A percentile compares a stretch with the other conserved stretches of the same genome.
phyloP scores from a whole-genome alignment of 2,329 filamentous ascomycete genomes.

The Fusarium tuaranense region DNA sequence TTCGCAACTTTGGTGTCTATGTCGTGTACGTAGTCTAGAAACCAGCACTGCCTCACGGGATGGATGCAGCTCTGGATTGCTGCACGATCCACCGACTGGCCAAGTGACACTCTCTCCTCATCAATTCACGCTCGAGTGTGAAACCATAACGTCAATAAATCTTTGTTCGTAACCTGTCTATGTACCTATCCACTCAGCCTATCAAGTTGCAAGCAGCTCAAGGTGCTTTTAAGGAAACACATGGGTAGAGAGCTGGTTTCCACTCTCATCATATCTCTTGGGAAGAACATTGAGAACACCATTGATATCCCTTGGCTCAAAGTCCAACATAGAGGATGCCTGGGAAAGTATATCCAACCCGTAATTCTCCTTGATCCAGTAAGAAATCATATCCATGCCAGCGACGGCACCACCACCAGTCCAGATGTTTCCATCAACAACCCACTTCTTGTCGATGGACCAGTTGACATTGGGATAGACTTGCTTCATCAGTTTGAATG shows the following conservation, averaged over 20 bases:
- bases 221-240: slow-evolving; percentile 7
- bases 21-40: neutral
- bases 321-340: slow-evolving; percentile 44
- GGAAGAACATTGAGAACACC: slow-evolving; percentile 46
- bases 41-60: neutral
- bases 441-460: slow-evolving; percentile 57
- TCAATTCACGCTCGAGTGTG: no score
- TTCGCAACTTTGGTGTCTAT: neutral
- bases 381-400: slow-evolving; percentile 58
- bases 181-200: neutral
- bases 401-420: slow-evolving; percentile 58
- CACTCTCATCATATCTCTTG: slow-evolving; percentile 42
- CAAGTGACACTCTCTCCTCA: no score
- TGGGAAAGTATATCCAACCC: slow-evolving; percentile 44
- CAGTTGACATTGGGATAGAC: slow-evolving; percentile 56
- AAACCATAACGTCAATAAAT: neutral
- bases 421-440: slow-evolving; percentile 60
- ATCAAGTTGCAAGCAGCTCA: neutral
- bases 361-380: slow-evolving; percentile 53
- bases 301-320: slow-evolving; percentile 50
- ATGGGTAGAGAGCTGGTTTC: slow-evolving; percentile 46
- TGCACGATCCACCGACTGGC: neutral
- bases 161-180: neutral
- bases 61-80: neutral
- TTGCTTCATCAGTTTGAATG: slow-evolving; percentile 45